Percentiles rank a stretch among this genome's conserved stretches.
Evolutionary conservation across 139 green algal genomes (phyloP).

Genomic region (Haematococcus sp.): DNA sequence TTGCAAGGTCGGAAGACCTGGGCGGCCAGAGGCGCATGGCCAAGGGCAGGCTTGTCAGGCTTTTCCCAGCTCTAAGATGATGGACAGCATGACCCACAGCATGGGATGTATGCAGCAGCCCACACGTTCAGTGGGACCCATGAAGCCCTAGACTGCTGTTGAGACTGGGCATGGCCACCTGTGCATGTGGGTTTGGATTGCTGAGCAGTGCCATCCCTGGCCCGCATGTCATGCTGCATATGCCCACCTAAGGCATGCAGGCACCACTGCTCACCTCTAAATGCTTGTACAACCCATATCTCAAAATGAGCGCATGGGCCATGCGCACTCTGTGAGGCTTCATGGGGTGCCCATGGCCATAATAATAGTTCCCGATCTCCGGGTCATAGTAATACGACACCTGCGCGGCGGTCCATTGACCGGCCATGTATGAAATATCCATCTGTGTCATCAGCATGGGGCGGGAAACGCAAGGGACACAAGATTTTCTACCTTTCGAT

Average conservation of each 20-base stretch:
- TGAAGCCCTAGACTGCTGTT: no score
- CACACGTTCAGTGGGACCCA: no score
- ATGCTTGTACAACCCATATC: slow-evolving; percentile 85
- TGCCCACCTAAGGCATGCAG: not conserved
- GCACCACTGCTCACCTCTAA: slow-evolving; percentile 66
- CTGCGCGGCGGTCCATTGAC: no score
- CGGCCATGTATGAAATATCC: not conserved
- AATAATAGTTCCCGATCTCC: slow-evolving; percentile 94
- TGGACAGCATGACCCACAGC: not conserved
- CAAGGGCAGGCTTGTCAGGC: no score
- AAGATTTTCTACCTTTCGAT: no score
- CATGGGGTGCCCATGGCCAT: slow-evolving; percentile 87
- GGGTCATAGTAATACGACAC: slow-evolving; percentile 95
- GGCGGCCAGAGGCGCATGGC: not conserved
- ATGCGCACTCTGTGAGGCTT: slow-evolving; percentile 94
- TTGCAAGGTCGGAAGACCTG: slow-evolving; percentile 62
- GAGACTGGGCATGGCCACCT: no score
- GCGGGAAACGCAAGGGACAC: no score
- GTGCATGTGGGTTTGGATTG: no score
- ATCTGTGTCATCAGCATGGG: no score
- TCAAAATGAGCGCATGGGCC: slow-evolving; percentile 87
- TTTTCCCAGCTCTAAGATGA: no score
- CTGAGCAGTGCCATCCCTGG: no score
- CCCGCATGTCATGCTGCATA: not conserved
- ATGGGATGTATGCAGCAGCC: slow-evolving; percentile 13